Conservation (phyloP, 306 rosid species). For the Rosa multiflora region DNA sequence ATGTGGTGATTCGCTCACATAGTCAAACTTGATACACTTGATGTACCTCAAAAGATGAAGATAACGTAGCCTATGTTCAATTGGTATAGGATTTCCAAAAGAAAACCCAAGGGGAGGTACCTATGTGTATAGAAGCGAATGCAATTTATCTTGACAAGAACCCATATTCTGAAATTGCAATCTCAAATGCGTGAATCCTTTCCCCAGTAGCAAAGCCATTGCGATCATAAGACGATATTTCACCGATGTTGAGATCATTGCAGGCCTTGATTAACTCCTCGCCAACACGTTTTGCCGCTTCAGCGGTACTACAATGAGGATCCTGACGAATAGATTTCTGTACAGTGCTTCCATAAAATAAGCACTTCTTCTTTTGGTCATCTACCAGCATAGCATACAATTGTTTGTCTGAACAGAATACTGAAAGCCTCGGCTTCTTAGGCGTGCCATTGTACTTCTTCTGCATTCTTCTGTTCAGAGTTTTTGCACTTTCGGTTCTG, state of each 20-base stretch:
- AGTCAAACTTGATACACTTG: no score
- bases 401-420: constrained; percentile 82
- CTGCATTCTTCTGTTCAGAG: constrained; percentile 59
- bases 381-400: constrained; percentile 88
- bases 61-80: no score
- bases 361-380: constrained; percentile 77
- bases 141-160: constrained; percentile 58
- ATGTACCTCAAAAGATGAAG: no score
- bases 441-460: constrained; percentile 83
- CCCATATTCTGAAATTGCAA: constrained; percentile 59
- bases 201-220: constrained; percentile 65
- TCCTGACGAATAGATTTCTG: constrained; percentile 61
- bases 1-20: no score
- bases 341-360: constrained; percentile 75
- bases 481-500: constrained; percentile 64
- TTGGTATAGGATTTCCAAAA: no score
- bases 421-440: constrained; percentile 80
- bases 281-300: constrained; percentile 78
- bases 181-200: constrained; percentile 71
- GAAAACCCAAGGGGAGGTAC: no score
- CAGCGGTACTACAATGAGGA: constrained; percentile 51
- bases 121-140: not conserved
- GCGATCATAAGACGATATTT: constrained; percentile 74
- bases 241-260: constrained; percentile 53
- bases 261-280: constrained; percentile 71